Conservation (phyloP, 1,284 basidiomycete species). For the Ceratobasidium sp. region DNA sequence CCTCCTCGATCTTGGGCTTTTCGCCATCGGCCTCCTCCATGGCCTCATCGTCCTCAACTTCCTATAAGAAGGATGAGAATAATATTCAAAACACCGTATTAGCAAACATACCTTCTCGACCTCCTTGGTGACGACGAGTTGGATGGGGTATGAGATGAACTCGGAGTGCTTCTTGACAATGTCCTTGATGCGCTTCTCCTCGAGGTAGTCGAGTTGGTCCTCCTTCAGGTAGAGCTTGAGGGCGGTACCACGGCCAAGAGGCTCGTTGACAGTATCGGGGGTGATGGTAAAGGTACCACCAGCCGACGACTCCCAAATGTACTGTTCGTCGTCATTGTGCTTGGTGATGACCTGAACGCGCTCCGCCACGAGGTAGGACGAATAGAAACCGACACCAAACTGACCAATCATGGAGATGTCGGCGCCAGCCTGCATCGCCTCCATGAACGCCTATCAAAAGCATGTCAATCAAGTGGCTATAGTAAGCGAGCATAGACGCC, state of each 20-base stretch:
- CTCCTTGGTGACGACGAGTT: slow-evolving; percentile 98
- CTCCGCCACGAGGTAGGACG: slow-evolving; percentile 98
- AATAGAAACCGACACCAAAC: slow-evolving; percentile 99
- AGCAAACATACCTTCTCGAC: slow-evolving; percentile 82
- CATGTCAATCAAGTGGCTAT: slow-evolving; percentile 41
- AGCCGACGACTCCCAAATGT: slow-evolving; percentile 99
- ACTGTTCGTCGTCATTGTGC: slow-evolving; percentile 99
- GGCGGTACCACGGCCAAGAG: slow-evolving; percentile 94
- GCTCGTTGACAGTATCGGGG: slow-evolving; percentile 86
- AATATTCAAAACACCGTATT: background rate
- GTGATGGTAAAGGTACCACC: slow-evolving; percentile 99
- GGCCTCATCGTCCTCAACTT: slow-evolving; percentile 79
- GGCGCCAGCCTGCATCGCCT: slow-evolving; percentile 94
- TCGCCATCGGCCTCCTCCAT: slow-evolving; percentile 73
- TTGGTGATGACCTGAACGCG: slow-evolving; percentile 98
- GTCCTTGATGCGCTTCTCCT: slow-evolving; percentile 99
- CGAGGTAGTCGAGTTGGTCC: slow-evolving; percentile 98
- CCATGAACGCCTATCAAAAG: slow-evolving; percentile 86
- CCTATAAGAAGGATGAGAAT: slow-evolving; percentile 56
- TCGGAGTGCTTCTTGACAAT: slow-evolving; percentile 99
- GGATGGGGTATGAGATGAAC: slow-evolving; percentile 99
- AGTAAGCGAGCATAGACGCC: slow-evolving; percentile 40
- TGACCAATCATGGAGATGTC: slow-evolving; percentile 81
- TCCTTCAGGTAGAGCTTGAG: slow-evolving; percentile 97
- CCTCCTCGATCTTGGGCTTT: slow-evolving; percentile 75